Base-by-base conservation (phyloP, 495 filamentous ascomycete species). In the Annulohypoxylon stygium region DNA sequence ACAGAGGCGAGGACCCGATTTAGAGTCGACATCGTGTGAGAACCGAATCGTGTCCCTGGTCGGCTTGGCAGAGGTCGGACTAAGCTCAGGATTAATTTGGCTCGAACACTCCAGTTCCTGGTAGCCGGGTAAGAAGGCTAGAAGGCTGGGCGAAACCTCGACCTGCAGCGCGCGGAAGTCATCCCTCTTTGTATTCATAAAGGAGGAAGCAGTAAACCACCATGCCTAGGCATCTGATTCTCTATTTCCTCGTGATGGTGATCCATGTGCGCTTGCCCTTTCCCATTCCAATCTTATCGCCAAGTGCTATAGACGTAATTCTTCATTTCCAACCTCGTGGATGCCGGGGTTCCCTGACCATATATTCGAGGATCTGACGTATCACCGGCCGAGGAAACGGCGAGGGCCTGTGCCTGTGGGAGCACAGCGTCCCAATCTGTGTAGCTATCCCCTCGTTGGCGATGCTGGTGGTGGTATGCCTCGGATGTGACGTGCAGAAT, bases 11-110 rank as follows among this genome's bases (percentile, higher is more conserved):
- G 36, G 45, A 14, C 36, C 41, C 53, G 50, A 47, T 53, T 39
- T 33, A 64, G 65, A 75, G 64, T 70, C 65, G 57, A 63, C 76
- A 78, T 78, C 30, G 20, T 75, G 65, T 23, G 39, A 53, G 8
- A 57, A 20, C 48, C 39, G 39, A 0, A 48, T 63, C 23, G 30
- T 26, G 34, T 20, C 37, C 25, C 36, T 48, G 11, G 12, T 10
- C 25, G 20, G 18, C 66, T 70, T 74, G 58, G 43, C 67, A 47
- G 43, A 18, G 7, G 67, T 63, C 16, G 4, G 58, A 53, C 62
- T 25, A 74, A 47, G 71, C 65, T 69, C 39, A n/a, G 39, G 60
- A 53, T 61, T 43, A 65, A 65, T 25, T 45, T 41, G 20, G 45
- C 30, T 39, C 12, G 36, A 61, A 43, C 34, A 54, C 47, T 25